Conservation (phyloP, 345 rosid genomes). For the Rhizophora mangle region DNA sequence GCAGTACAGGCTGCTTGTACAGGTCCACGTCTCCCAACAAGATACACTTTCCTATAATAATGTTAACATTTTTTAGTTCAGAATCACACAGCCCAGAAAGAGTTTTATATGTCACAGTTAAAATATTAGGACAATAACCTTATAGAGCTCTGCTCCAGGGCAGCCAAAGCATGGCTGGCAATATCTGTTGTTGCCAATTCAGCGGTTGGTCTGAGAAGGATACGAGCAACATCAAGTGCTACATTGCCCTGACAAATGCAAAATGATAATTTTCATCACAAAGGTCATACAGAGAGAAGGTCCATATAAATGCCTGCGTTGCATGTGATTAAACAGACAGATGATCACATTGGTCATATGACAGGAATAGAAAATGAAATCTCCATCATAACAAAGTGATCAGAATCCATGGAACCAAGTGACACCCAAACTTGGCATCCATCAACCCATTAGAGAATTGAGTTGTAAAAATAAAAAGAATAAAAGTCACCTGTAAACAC, state of each 20-base stretch:
- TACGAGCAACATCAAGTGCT: conserved; percentile 88
- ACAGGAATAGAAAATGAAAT: not conserved
- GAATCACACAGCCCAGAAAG: not conserved
- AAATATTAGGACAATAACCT: conserved; percentile 42
- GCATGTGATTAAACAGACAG: not conserved
- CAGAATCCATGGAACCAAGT: too few relatives aligned
- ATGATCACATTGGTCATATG: not conserved
- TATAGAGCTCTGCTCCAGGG: conserved; percentile 66
- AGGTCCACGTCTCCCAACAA: conserved; percentile 94
- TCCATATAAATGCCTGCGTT: too few relatives aligned
- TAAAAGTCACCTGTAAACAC: too few relatives aligned
- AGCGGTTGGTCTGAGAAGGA: conserved; percentile 67
- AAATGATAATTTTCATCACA: not conserved
- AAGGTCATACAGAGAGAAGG: not conserved
- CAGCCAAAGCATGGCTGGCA: conserved; percentile 69
- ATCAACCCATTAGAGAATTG: too few relatives aligned
- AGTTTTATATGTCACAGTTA: conserved; percentile 3
- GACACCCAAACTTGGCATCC: too few relatives aligned
- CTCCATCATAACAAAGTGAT: too few relatives aligned
- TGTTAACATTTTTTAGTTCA: conserved; percentile 4
- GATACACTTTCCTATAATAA: conserved; percentile 68
- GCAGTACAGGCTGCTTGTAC: conserved; percentile 97
- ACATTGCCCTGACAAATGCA: conserved; percentile 76
- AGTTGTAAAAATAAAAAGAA: too few relatives aligned
- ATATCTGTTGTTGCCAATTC: conserved; percentile 87